Base-by-base conservation (phyloP, 768 basidiomycete genomes). In the Infundibulicybe gibba region DNA sequence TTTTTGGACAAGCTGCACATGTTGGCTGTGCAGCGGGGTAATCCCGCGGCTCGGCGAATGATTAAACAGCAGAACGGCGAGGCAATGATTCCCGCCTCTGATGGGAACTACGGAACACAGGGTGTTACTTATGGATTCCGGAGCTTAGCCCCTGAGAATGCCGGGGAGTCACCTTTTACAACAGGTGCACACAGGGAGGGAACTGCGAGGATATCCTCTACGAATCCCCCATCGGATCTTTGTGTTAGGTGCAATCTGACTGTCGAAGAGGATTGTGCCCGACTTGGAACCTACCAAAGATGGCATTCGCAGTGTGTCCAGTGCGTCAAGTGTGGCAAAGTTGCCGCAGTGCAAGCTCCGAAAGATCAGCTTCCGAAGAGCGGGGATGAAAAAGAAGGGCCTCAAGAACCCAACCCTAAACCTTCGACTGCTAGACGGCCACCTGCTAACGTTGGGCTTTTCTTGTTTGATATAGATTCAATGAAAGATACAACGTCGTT, bases 301-400 rank as follows among this genome's bases (percentile, higher is more conserved):
- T 98, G 97, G 97, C 97, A 99, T 66, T 90, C 92, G 2, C 77
- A 88, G 30, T 99, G 97, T 62, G 70, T 99, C n/a, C 82, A 87
- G 49, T 99, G 97, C 55, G 68, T 66, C 12, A 71, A 71, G 16
- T 97, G 95, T 58, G 88, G 90, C 8, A 90, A 85, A 61, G 72
- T 72, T 20, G 88, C 92, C 19, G 81, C 81, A 17, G 77, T 81
- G 32, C 79, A 79, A 5, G 58, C 73, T 8, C 67, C 73, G 14
- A 83, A 81, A 70, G 85, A 82, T 56, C 70, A 67, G 40, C 64
- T 71, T 43, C 73, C 72, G 52, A 80, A 70, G 63, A 74, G 72
- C 58, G 70, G 68, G 41, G 81, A 81, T 57, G 77, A 76, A 56
- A 75, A 64, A 53, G 72, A 74, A 41, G 61, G 55, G 10, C 53